Evolutionary conservation across 2,329 filamentous ascomycete genomes (phyloP), one percentile per base, ranked within the genome.

Genomic region (Scleromitrula shiraiana): DNA sequence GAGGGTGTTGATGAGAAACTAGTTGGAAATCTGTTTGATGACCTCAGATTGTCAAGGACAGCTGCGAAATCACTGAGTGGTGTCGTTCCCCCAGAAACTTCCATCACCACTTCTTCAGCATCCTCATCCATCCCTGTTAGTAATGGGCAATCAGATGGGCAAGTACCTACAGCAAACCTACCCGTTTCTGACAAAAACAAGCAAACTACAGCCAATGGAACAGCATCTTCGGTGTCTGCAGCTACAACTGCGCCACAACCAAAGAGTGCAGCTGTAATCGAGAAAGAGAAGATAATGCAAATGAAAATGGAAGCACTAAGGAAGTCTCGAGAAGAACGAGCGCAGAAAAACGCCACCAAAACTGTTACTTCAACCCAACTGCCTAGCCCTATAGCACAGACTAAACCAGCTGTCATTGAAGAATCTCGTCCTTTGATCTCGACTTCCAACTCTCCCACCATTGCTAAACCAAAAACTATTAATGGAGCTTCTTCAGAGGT

Each of bases 221-320:
- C 32, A 27, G 19, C n/a, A 6, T 7, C 32, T 45, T 3, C 32
- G 5, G 10, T 15, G 17, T 15, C 40, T 41, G 27, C 48, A 33
- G 14, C 32, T 41, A 24, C 48, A 33, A n/a, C 32, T 41, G 14
- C 43, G 26, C 27, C 51, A 41, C 29, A 56, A 46, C 32, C 52
- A 22, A 60, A 58, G 22, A 33, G 51, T 43, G 24, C 56, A 24
- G 53, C 32, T 26, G 78, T 83, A 60, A 78, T 78, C 15, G 77
- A 88, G 55, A 95, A 86, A 51, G 86, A 87, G 49, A 76, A 74
- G 50, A 68, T 89, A 26, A 73, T 90, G 39, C 80, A 87, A 54
- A 78, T 88, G 61, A 88, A 88, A 56, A 82, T 95, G 61, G 86
- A 88, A 51, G 83, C 83, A 19, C 68, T 93, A 19, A 80, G 80